Evolutionary conservation across 306 rosid species (phyloP).

Genomic region (Rubus idaeus): DNA sequence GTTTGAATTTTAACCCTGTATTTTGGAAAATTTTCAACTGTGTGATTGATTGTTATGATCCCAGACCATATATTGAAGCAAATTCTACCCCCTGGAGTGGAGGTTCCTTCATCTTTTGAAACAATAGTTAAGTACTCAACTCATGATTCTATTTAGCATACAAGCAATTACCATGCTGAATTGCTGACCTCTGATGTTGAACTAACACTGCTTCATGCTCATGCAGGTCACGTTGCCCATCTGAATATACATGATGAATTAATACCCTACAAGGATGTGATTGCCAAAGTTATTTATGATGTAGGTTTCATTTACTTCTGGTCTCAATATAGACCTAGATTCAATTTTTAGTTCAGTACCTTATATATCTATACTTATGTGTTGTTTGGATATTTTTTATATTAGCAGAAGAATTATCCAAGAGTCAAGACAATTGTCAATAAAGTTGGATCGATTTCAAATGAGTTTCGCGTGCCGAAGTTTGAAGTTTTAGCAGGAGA

Average conservation of each 20-base stretch:
- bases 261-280: conserved; percentile 80
- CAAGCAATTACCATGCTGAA: neutral
- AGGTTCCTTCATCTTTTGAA: conserved; percentile 94
- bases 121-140: conserved; percentile 79
- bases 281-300: conserved; percentile 88
- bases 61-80: conserved; percentile 89
- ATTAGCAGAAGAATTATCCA: conserved; percentile 84
- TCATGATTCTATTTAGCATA: neutral
- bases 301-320: conserved; percentile 45
- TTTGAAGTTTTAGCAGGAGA: conserved; percentile 87
- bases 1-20: neutral
- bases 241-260: conserved; percentile 85
- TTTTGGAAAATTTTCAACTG: conserved; percentile 4
- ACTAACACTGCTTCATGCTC: conserved; percentile 32
- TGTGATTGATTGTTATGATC: conserved; percentile 25
- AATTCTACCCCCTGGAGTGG: conserved; percentile 74
- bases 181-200: conserved; percentile 18
- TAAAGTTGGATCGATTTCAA: conserved; percentile 85
- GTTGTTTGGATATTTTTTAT: conserved; percentile 7
- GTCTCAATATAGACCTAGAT: neutral
- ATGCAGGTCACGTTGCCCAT: conserved; percentile 96
- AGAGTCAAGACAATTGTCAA: conserved; percentile 87
- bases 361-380: neutral
- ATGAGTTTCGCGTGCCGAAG: conserved; percentile 89
- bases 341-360: neutral